phyloP scores from a whole-genome alignment of 176 grass and related monocot genomes.

The Lolium multiflorum region DNA sequence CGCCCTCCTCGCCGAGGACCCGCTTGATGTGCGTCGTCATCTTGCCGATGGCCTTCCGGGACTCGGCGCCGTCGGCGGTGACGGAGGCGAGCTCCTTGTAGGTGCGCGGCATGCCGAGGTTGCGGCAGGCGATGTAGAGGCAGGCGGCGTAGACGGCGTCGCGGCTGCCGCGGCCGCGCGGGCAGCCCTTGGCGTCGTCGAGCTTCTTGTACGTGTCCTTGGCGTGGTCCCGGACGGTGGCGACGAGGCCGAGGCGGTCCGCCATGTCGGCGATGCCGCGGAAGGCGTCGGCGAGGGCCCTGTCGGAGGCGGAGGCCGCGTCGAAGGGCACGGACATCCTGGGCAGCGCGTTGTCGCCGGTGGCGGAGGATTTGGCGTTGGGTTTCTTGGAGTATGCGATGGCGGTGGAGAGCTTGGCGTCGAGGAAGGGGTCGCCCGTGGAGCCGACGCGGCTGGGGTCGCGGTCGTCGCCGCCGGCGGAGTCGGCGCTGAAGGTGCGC shows the following conservation, averaged over 20 bases:
- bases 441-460: constrained; percentile 58
- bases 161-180: constrained; percentile 12
- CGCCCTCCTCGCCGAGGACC: constrained; percentile 30
- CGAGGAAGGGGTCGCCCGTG: constrained; percentile 47
- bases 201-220: constrained; percentile 55
- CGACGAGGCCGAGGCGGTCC: constrained; percentile 51
- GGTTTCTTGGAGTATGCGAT: neutral
- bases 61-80: constrained; percentile 6
- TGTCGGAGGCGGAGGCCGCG: neutral
- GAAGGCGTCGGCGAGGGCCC: constrained; percentile 29
- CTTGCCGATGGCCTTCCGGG: constrained; percentile 55
- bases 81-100: constrained; percentile 57
- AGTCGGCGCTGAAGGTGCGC: constrained; percentile 57
- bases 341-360: neutral
- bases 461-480: constrained; percentile 40
- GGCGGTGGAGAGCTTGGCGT: constrained; percentile 13
- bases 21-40: constrained; percentile 45
- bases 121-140: constrained; percentile 61
- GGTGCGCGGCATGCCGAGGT: constrained; percentile 58
- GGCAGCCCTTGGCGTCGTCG: constrained; percentile 39
- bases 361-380: neutral
- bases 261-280: constrained; percentile 49
- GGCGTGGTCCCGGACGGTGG: constrained; percentile 47
- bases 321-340: neutral
- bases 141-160: constrained; percentile 56